Base-by-base conservation (phyloP, 208 protist genomes). In the Trypanosoma cruzi region DNA sequence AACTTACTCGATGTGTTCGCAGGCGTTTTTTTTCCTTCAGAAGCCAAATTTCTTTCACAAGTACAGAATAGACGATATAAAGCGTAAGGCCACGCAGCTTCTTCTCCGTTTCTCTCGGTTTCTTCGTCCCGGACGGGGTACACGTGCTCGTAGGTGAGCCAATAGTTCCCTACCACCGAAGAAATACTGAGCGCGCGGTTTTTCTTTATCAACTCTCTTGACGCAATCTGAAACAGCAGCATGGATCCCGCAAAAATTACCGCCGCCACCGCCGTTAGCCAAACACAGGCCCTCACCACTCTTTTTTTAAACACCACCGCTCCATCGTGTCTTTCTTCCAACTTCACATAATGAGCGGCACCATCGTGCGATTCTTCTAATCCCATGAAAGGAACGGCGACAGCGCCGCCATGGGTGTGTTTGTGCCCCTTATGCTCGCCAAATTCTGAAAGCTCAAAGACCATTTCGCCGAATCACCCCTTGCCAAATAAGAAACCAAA, bases 161-260 rank as follows among this genome's bases (percentile, higher is more conserved):
- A 66, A 66, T 61, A 31, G 14, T 53, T 40, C 44, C 49, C 36
- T 18, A 13, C 28, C n/a, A 11, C 18, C 14, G 44, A 59, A 22
- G 14, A 22, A 22, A 58, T 56, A 32, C 20, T 13, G 42, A 0
- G 56, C 4, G 36, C 31, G 44, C 26, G 31, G 49, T 54, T 53
- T 52, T 49, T 52, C 1, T 54, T 58, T 29, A 34, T 18, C 29
- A 64, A 20, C 32, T 64, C 50, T 36, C 28, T 32, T 48, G 54
- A 22, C 26, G 48, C 8, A 31, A 44, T 11, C 37, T 77, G 42
- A 52, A 53, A 60, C 36, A 55, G 26, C 10, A 67, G 2, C 56
- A 72, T 40, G 36, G 53, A 73, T n/a, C 68, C 22, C 5, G 55
- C 34, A 65, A 56, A 59, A 36, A 71, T 32, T 61, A 68, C 2